These are phyloP conservation scores for Oropetium thomaeum DNA, from an alignment of 176 grass and related monocot species.

Conservation along the genomic window DNA sequence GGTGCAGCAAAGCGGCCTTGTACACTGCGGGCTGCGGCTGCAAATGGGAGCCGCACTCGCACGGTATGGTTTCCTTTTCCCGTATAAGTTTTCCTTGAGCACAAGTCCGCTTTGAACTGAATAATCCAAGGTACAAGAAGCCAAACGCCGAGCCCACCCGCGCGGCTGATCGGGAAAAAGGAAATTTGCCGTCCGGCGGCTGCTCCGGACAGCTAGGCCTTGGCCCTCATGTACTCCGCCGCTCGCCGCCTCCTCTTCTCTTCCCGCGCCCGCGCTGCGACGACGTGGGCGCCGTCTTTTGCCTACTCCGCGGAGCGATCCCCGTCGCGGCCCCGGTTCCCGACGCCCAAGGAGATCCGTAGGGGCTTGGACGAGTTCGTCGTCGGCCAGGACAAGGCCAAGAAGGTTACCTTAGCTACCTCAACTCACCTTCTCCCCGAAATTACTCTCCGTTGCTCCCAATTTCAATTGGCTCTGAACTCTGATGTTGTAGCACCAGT, in stretches of 20 bases:
- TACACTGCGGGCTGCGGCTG: background rate
- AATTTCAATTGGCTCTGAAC: background rate
- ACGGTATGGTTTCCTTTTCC: background rate
- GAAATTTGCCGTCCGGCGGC: constrained; percentile 17
- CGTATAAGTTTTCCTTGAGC: background rate
- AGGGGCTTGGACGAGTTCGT: constrained; percentile 57
- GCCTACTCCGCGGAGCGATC: constrained; percentile 2
- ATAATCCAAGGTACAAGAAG: background rate
- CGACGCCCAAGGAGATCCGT: constrained; percentile 60
- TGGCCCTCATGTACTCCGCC: constrained; percentile 26
- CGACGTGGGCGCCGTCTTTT: background rate
- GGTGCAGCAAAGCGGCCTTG: too few relatives aligned
- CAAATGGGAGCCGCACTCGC: background rate
- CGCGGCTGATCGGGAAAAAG: constrained; percentile 2
- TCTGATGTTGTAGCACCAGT: background rate
- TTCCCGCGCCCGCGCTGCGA: background rate
- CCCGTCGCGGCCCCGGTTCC: constrained; percentile 37
- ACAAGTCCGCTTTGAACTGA: background rate
- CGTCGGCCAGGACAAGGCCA: constrained; percentile 56
- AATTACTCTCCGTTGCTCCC: background rate
- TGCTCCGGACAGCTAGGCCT: constrained; percentile 2
- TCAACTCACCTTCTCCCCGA: background rate
- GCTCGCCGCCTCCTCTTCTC: constrained; percentile 29
- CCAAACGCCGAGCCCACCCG: background rate
- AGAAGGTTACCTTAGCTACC: constrained; percentile 34